Evolutionary conservation across 1,284 basidiomycete genomes (phyloP), one percentile per base, ranked within the genome.

Genomic region (Hymenochaete sp.): DNA sequence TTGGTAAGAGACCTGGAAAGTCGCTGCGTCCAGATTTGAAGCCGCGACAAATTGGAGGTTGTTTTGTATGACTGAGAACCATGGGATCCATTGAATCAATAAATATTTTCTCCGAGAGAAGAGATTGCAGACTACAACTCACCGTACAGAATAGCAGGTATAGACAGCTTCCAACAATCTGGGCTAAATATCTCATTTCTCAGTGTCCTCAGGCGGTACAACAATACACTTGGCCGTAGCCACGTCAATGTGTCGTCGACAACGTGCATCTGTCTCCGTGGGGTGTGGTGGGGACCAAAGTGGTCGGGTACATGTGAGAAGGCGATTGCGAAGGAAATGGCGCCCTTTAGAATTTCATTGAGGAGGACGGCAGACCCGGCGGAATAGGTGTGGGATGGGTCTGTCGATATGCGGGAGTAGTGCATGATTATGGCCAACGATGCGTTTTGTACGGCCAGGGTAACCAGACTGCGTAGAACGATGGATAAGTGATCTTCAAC

Each of bases 361-460:
- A 97, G 68, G 26, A 98, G 75, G 16, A 98, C 93, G 8, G 95
- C 95, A 1, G 90, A 77, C 2, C 93, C 90, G 3, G 93, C 90
- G 3, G 90, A 95, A 65, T 98, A 98, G 18, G 84, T 66, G 18
- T 82, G 72, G 29, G 79, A 68, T 0, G 82, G 67, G 2, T 88
- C 78, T 0, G 77, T 86, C 2, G 86, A 84, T 49, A 95, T 86
- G 45, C 92, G 82, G 22, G 92, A 95, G 65, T 93, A 91, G 68
- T 95, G 90, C 88, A 97, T 93, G 53, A 97, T 86, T 57, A 97
- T 91, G 46, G 91, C 90, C 46, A 97, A 70, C n/a, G 87, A 79
- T 29, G 90, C 90, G 67, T 98, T 98, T 70, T 98, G 93, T 4
- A 97, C 79, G 2, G 95, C 93, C 47, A 98, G 76, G 4, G 92